Percentiles rank a stretch among this genome's conserved stretches.
These are phyloP conservation scores for Microdochium trichocladiopsis DNA, from an alignment of 2,329 filamentous ascomycete species.

Conservation along the genomic window DNA sequence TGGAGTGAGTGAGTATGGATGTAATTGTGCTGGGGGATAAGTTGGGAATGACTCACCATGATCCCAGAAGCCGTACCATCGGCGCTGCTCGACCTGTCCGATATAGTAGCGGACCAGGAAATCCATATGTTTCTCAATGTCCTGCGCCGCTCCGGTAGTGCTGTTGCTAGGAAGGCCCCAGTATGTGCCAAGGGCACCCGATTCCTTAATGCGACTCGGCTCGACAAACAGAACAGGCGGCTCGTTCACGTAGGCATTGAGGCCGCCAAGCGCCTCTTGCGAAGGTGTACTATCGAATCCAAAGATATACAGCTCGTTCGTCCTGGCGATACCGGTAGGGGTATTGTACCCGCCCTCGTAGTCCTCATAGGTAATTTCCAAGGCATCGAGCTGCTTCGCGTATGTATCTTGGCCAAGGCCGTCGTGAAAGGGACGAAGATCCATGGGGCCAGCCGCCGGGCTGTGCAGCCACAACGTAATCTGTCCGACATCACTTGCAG, in stretches of 20 bases:
- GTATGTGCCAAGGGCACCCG: constrained; percentile 45
- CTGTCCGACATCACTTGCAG: constrained; percentile 37
- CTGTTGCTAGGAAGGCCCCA: constrained; percentile 36
- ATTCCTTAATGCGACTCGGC: constrained; percentile 40
- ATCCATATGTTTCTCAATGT: constrained; percentile 45
- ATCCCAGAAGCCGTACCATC: constrained; percentile 59
- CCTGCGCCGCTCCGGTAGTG: constrained; percentile 18
- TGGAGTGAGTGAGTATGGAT: not conserved
- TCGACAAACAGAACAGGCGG: constrained; percentile 44
- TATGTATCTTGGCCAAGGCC: constrained; percentile 49
- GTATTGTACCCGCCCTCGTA: constrained; percentile 48
- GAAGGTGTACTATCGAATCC: constrained; percentile 46
- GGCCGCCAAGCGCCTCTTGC: constrained; percentile 31
- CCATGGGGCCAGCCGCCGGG: constrained; percentile 46
- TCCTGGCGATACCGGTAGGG: constrained; percentile 49
- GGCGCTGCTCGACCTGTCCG: constrained; percentile 44
- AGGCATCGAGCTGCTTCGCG: constrained; percentile 48
- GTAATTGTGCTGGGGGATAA: not conserved
- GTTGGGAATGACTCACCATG: constrained; percentile 28
- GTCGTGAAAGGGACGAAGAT: constrained; percentile 51
- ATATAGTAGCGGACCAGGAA: constrained; percentile 51
- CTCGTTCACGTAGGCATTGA: constrained; percentile 38
- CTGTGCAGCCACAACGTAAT: constrained; percentile 56
- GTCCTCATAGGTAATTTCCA: constrained; percentile 59
- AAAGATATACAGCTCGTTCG: constrained; percentile 48